phyloP scores from a whole-genome alignment of 2,329 filamentous ascomycete genomes.

The Davidsoniella neocaledoniae region DNA sequence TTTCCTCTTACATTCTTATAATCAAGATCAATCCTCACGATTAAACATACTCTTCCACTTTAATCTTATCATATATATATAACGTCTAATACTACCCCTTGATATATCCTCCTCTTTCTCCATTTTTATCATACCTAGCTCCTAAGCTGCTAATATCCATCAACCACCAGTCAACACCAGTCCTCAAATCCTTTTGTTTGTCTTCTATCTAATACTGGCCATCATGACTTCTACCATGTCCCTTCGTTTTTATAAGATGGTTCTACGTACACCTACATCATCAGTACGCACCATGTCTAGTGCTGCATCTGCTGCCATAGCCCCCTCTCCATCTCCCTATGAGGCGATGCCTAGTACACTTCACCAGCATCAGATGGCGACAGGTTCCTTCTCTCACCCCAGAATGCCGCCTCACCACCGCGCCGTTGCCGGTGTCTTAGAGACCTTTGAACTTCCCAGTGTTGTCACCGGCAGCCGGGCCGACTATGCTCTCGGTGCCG shows the following conservation, averaged over 20 bases:
- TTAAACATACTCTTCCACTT: no score
- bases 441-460: conserved; percentile 27
- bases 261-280: background rate
- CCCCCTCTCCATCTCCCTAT: background rate
- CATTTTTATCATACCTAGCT: background rate
- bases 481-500: conserved; percentile 23
- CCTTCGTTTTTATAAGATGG: background rate
- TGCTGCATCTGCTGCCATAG: background rate
- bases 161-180: no score
- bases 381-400: background rate
- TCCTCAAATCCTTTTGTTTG: no score
- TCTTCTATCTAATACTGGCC: background rate
- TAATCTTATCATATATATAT: background rate
- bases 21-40: background rate
- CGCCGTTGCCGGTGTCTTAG: conserved; percentile 16
- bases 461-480: conserved; percentile 20
- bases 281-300: conserved; percentile 3
- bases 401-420: conserved; percentile 6
- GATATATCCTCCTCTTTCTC: background rate
- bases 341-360: no score
- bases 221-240: conserved; percentile 1
- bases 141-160: no score
- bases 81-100: background rate
- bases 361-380: no score
- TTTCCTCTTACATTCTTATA: background rate